Percentiles rank a stretch among this genome's conserved stretches.
Evolutionary conservation across 2,329 filamentous ascomycete species (phyloP).

Genomic region (Fusarium floridanum): DNA sequence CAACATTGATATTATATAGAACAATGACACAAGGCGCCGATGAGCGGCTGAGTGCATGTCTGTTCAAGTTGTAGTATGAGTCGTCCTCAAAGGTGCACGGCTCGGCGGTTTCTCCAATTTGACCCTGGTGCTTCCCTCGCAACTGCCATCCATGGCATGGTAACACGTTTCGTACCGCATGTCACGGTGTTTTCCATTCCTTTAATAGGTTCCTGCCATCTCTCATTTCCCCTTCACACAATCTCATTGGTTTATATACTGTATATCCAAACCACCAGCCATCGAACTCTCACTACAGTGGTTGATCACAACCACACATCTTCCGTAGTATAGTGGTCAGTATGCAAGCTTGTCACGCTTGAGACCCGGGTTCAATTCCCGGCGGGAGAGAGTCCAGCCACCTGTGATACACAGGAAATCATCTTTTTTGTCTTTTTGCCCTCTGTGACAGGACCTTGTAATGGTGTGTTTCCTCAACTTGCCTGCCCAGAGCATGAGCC

Average conservation of each 20-base stretch:
- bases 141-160: background rate
- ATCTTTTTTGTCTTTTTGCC: slow-evolving; percentile 7
- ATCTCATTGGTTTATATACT: background rate
- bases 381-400: slow-evolving; percentile 22
- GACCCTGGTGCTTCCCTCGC: background rate
- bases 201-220: too few species aligned
- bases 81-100: background rate
- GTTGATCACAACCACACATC: slow-evolving; percentile 14
- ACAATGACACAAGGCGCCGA: background rate
- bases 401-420: slow-evolving; percentile 4
- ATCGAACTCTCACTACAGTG: slow-evolving; percentile 14
- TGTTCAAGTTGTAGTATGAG: background rate
- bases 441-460: background rate
- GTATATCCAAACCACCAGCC: background rate
- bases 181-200: too few species aligned
- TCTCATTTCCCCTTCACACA: too few species aligned
- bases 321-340: slow-evolving; percentile 40
- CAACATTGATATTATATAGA: slow-evolving; percentile 77
- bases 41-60: background rate
- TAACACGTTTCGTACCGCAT: too few species aligned
- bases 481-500: background rate
- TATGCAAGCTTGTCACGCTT: slow-evolving; percentile 37
- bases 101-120: background rate
- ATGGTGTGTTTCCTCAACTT: background rate
- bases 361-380: slow-evolving; percentile 24